A percentile compares a stretch with the other conserved stretches of the same genome.
These are phyloP conservation scores for Rhododendron vialii DNA, from an alignment of 148 eudicot genomes.

Conservation along the genomic window DNA sequence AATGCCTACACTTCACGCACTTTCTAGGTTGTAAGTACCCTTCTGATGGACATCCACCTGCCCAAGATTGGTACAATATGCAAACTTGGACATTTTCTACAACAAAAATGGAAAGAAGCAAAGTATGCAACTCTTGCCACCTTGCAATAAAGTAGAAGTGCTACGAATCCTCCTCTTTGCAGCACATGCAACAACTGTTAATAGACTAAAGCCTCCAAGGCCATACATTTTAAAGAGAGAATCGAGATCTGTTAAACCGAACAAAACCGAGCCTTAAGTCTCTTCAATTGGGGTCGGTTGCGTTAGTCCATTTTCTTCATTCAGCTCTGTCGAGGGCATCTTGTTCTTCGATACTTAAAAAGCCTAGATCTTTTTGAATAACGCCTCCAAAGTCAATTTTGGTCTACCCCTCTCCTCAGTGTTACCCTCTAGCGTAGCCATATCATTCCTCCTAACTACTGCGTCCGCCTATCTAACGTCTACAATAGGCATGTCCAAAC, in stretches of 20 bases:
- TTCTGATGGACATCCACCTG: background rate
- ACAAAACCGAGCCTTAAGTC: background rate
- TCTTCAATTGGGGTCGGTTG: background rate
- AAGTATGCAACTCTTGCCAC: background rate
- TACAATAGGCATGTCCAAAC: background rate
- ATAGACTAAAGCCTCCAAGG: background rate
- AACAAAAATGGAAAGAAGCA: background rate
- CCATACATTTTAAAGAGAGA: background rate
- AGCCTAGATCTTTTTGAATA: background rate
- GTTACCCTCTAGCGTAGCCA: too few relatives aligned
- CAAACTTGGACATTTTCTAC: background rate
- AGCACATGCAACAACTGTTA: background rate
- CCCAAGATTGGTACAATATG: background rate
- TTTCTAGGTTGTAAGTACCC: background rate
- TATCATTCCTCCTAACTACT: background rate
- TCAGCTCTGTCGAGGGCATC: background rate
- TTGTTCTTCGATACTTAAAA: too few relatives aligned
- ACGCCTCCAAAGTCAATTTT: too few relatives aligned
- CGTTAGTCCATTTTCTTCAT: background rate
- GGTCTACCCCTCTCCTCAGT: too few relatives aligned
- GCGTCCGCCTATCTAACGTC: background rate
- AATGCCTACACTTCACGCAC: background rate
- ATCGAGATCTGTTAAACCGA: background rate
- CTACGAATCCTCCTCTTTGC: background rate
- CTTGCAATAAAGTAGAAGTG: background rate